Percentiles rank a stretch among this genome's conserved stretches.
phyloP scores from a whole-genome alignment of 208 protist genomes.

The Ichthyophonus hoferi region DNA sequence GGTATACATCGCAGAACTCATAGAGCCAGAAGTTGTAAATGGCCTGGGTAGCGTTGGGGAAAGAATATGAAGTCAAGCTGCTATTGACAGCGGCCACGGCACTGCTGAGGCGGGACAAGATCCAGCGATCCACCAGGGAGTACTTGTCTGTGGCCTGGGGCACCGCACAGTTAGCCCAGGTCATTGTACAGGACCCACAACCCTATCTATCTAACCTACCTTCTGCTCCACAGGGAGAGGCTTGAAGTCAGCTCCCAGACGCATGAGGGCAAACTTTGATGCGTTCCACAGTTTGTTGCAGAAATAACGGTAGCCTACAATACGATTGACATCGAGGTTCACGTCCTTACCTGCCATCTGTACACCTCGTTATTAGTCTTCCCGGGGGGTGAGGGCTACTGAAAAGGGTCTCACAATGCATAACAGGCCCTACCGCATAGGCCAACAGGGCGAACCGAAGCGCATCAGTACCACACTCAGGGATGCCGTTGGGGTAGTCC shows the following conservation, averaged over 20 bases:
- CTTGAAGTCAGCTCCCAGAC: slow-evolving; percentile 39
- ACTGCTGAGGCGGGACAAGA: slow-evolving; percentile 79
- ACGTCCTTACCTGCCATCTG: slow-evolving; percentile 65
- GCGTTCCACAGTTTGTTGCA: slow-evolving; percentile 99
- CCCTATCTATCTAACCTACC: background rate
- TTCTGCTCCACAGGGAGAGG: background rate
- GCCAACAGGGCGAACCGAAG: slow-evolving; percentile 89
- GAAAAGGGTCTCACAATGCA: no score
- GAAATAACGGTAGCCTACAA: slow-evolving; percentile 93
- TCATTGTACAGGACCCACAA: no score
- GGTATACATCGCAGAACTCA: slow-evolving; percentile 95
- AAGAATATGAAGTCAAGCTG: slow-evolving; percentile 77
- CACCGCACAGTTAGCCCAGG: background rate
- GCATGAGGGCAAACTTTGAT: slow-evolving; percentile 81
- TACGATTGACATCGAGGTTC: slow-evolving; percentile 94
- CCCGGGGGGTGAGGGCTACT: no score
- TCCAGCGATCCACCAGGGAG: slow-evolving; percentile 77
- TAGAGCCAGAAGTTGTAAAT: slow-evolving; percentile 93
- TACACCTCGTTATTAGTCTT: no score
- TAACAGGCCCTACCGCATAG: no score
- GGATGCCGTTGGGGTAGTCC: slow-evolving; percentile 87
- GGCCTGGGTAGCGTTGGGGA: slow-evolving; percentile 77
- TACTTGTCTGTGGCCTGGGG: no score
- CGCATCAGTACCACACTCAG: slow-evolving; percentile 97
- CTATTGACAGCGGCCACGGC: slow-evolving; percentile 71